These are phyloP conservation scores for Cladosporium sp. DNA, from an alignment of 2,329 filamentous ascomycete genomes.

Conservation along the genomic window DNA sequence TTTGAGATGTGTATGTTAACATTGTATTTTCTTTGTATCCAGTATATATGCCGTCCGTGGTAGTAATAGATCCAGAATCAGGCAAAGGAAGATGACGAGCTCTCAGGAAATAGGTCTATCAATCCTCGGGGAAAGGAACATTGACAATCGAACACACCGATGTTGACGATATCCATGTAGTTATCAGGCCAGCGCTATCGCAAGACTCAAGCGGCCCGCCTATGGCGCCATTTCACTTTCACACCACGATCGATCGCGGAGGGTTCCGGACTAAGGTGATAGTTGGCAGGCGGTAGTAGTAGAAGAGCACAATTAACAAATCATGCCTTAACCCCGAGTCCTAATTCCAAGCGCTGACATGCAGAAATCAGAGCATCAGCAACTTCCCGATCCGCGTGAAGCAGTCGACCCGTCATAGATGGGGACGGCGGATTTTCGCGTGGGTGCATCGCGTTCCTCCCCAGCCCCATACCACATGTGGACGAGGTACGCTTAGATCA, in stretches of 20 bases:
- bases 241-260: neutral
- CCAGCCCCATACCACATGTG: conserved; percentile 7
- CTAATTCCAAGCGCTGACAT: too few species aligned
- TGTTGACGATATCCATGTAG: neutral
- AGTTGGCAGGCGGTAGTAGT: neutral
- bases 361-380: too few species aligned
- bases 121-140: too few species aligned
- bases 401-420: conserved; percentile 9
- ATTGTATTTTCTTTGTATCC: neutral
- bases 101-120: too few species aligned
- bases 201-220: conserved; percentile 8
- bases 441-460: too few species aligned
- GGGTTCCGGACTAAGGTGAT: neutral
- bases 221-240: conserved; percentile 9
- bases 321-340: too few species aligned
- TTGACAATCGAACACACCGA: too few species aligned
- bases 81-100: too few species aligned
- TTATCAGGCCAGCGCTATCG: conserved; percentile 13
- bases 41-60: neutral
- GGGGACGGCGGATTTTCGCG: neutral
- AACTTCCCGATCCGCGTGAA: neutral
- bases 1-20: neutral
- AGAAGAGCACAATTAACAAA: neutral
- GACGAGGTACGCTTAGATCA: conserved; percentile 14
- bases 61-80: neutral